Evolutionary conservation across 2,329 filamentous ascomycete species (phyloP), one percentile per base, ranked within the genome.

Genomic region (Nemania abortiva): DNA sequence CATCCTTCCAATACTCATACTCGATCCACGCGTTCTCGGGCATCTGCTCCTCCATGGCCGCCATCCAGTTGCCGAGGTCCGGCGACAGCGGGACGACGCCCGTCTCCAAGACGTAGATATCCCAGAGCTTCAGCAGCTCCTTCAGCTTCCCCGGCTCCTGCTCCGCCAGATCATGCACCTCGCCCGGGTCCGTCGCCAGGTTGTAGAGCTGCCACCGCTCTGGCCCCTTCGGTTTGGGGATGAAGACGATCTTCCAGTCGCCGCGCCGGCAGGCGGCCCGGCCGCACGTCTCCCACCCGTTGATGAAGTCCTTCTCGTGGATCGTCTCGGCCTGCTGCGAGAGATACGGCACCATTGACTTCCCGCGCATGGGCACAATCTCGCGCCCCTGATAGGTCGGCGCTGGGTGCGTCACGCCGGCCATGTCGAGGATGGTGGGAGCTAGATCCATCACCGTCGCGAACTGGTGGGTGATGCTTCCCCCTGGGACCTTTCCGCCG

Each of bases 21-120:
- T 90, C 88, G 79, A 90, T 89, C 88, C 87, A 90, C 6, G 85
- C 87, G 74, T 90, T 88, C 77, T 90, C 87, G 0, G 85, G 86
- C 88, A 90, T 90, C 81, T 90, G 88, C 68, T 85, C 87, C 77
- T 90, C 88, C 73, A 86, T 88, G 0, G 87, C 88, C 65, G 86
- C 86, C 61, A 90, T 80, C 80, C 86, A 90, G 2, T 84, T 79
- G 0, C 88, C 88, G 52, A 90, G 76, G 69, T 87, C 88, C 1
- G 87, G 88, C 59, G 85, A 86, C 49, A 90, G 78, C 29, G 87
- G 87, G n/a, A 89, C 81, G 1, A 90, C 87, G 2, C 88, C 88
- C 0, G 85, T 88, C 75, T 90, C 88, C 10, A 88, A 77, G 20
- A 80, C 76, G 52, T 81, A 81, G 52, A 77, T 71, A 22, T 80